Conservation (phyloP, 352 stramenopile genomes). For the Pythium guiyangense region DNA sequence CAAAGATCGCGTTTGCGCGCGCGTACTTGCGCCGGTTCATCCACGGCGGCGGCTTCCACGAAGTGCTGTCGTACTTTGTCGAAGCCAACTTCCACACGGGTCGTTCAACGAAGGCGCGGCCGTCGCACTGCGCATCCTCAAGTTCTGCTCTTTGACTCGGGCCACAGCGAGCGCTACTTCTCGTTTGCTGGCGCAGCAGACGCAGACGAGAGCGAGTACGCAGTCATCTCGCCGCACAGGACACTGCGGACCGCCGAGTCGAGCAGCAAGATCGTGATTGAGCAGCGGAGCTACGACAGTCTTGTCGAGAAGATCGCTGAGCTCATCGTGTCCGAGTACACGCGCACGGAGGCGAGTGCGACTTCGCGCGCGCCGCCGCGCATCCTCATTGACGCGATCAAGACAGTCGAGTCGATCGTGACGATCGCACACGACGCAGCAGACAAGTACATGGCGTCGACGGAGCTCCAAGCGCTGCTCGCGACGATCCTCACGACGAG, state of each 20-base stretch:
- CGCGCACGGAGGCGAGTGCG: slow-evolving; percentile 28
- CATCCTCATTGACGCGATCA: slow-evolving; percentile 81
- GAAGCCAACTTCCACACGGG: slow-evolving; percentile 52
- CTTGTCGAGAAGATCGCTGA: slow-evolving; percentile 76
- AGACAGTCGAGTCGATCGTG: slow-evolving; percentile 80
- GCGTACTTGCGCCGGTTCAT: slow-evolving; percentile 73
- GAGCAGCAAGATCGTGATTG: slow-evolving; percentile 49
- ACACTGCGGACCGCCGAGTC: slow-evolving; percentile 6
- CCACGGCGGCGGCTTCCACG: slow-evolving; percentile 68
- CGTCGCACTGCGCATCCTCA: slow-evolving; percentile 78
- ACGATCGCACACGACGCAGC: slow-evolving; percentile 57
- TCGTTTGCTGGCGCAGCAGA: slow-evolving; percentile 12
- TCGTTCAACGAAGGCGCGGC: slow-evolving; percentile 84
- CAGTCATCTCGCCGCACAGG: slow-evolving; percentile 10
- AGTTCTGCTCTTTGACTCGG: slow-evolving; percentile 81
- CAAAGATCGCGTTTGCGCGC: slow-evolving; percentile 51
- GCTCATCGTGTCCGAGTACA: slow-evolving; percentile 71
- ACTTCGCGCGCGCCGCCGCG: slow-evolving; percentile 36
- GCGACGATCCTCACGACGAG: slow-evolving; percentile 57
- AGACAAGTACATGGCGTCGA: slow-evolving; percentile 56
- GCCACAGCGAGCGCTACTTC: slow-evolving; percentile 47
- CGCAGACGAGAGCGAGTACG: slow-evolving; percentile 15
- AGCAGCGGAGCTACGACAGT: slow-evolving; percentile 57
- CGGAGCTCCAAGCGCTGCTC: slow-evolving; percentile 37
- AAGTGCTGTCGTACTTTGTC: slow-evolving; percentile 84